Base-by-base conservation (phyloP, 2,329 filamentous ascomycete genomes). In the Exophiala sp. region DNA sequence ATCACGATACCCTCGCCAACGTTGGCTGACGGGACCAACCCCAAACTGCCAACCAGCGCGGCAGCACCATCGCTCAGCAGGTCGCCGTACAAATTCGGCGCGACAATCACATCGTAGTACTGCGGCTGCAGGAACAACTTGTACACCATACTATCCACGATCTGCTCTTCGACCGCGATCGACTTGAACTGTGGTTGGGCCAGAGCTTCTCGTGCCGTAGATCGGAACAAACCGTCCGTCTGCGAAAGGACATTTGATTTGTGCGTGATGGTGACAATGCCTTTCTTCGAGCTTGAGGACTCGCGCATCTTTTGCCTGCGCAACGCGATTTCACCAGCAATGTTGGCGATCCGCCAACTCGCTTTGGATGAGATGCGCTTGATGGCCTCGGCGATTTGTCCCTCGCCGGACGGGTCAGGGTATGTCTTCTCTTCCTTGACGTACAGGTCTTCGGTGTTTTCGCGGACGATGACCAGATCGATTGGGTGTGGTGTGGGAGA, bases 131-230 rank as follows among this genome's bases (percentile, higher is more conserved):
- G 89, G 85, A 97, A 97, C 53, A 99, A 87, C 80, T 97, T 97
- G 84, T 97, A 97, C 54, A 97, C 91, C 94, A 99, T 99, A 58
- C 87, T 92, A 75, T 99, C 94, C 60, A 99, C 92, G 65, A 99
- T 99, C 78, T 99, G 94, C 80, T 97, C 94, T 74, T 97, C 94
- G 50, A 96, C 79, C 39, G 75, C 75, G 50, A 95, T 77, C 47
- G 72, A 73, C 1, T 74, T 72, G 76, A 89, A 96, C 62, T 77
- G 79, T 10, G 80, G 63, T 47, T 79, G 78, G 24, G 84, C 79
- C 7, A 97, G 84, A 3, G 89, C 89, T 29, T 79, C 78, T 63
- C 88, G 85, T 12, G 89, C 84, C 3, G 88, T 88, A 64, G 86
- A 79, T 63, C 94, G 86, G 84, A 99, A 99, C 44, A 99, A 83